Evolutionary conservation across 441 rosid genomes (phyloP), one percentile per base, ranked within the genome.

Genomic region (Erodium trifolium): DNA sequence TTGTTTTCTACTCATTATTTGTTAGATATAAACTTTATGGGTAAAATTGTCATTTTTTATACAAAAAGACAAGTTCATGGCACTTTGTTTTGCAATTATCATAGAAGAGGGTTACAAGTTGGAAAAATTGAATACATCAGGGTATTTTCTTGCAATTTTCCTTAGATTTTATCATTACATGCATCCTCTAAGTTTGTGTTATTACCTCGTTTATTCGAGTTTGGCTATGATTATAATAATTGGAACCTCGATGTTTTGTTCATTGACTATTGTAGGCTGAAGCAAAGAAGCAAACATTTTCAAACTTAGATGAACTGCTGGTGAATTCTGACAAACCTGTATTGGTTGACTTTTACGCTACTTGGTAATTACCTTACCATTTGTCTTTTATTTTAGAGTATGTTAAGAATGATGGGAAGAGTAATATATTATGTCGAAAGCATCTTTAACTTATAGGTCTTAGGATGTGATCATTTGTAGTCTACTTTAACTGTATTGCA

Each of bases 331-430:
- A 89, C 69, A 91, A 86, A 72, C 99, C 99, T 9, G 86, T 93
- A 16, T 70, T 90, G 23, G 96, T 93, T 47, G 98, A 90, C 74
- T 90, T 90, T 70, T 93, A 87, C 68, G 98, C 98, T 1, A 87
- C 98, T 53, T 93, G 94, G 98, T 87, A 77, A 80, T 53, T 47
- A 29, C 41, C 65, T 31, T 17, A 19, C 17, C 12, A 65, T 17
- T 71, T 7, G 19, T 0, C 18, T 4, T 11, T 31, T 23, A 11
- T 43, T n/a, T 5, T 8, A 14, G 59, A 5, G 60, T 14, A 51
- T n/a, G 59, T 51, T 51, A 14, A 51, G 16, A 51, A 13, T 4
- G 59, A 51, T 51, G 59, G 12, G 59, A 51, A 4, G 37, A 34
- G 37, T 34, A 1, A 34, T 34, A 34, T 0, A 34, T 34, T 34